Evolutionary conservation across 176 grass and related monocot genomes (phyloP).

Genomic region (Hyparrhenia diplandra): DNA sequence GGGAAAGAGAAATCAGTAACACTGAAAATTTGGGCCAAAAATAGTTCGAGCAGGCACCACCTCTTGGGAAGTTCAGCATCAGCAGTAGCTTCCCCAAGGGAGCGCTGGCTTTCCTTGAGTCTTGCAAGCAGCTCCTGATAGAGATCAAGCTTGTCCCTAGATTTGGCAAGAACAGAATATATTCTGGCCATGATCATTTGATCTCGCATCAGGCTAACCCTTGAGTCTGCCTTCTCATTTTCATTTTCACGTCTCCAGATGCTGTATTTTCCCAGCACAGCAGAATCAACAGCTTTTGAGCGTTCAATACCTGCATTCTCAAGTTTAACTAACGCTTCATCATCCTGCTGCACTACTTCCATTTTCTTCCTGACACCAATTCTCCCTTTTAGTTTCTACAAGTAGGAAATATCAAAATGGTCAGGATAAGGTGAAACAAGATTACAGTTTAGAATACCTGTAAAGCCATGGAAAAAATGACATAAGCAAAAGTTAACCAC

Average conservation of each 20-base stretch:
- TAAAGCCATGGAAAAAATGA: too few species aligned
- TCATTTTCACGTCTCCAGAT: slow-evolving; percentile 60
- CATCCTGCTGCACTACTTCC: slow-evolving; percentile 41
- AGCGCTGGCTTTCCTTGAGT: slow-evolving; percentile 56
- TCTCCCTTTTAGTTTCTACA: slow-evolving; percentile 43
- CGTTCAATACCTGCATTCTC: slow-evolving; percentile 55
- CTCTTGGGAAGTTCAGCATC: slow-evolving; percentile 55
- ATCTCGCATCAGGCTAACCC: slow-evolving; percentile 47
- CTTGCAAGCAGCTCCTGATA: slow-evolving; percentile 46
- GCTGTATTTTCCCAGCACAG: slow-evolving; percentile 64
- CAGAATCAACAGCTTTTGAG: slow-evolving; percentile 61
- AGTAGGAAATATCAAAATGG: slow-evolving; percentile 1
- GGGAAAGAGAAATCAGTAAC: background rate
- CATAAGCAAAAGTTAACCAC: too few species aligned
- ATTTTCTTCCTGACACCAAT: slow-evolving; percentile 21
- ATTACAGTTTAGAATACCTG: background rate
- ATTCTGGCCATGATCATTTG: slow-evolving; percentile 73
- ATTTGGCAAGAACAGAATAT: slow-evolving; percentile 54
- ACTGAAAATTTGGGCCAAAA: background rate
- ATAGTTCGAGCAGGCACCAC: slow-evolving; percentile 7
- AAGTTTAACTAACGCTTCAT: slow-evolving; percentile 54
- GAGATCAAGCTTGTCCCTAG: slow-evolving; percentile 51
- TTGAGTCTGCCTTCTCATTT: slow-evolving; percentile 59
- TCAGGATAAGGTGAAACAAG: background rate
- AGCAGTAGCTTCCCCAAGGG: slow-evolving; percentile 55